Conservation (phyloP, 805 yeast genomes). For the Sungouiella thailandica region DNA sequence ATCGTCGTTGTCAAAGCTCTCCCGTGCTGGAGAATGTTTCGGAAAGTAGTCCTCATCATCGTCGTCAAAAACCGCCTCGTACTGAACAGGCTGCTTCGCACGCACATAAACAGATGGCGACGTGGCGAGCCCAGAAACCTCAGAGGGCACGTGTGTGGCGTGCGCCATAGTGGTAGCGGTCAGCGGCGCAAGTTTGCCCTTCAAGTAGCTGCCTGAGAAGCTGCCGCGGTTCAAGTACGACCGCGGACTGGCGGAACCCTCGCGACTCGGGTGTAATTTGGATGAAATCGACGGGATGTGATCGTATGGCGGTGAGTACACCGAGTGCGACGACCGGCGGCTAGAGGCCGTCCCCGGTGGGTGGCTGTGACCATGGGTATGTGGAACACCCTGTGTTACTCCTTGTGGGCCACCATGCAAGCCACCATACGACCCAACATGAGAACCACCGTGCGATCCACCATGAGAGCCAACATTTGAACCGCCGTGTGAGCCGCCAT, state of each 20-base stretch:
- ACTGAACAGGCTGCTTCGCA: constrained; percentile 21
- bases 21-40: constrained; percentile 5
- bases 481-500: no score
- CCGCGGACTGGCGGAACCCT: background rate
- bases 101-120: constrained; percentile 27
- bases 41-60: constrained; percentile 35
- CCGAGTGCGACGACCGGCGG: background rate
- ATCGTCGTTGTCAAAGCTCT: constrained; percentile 16
- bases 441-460: constrained; percentile 1
- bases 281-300: background rate
- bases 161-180: constrained; percentile 21
- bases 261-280: background rate
- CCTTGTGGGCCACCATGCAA: no score
- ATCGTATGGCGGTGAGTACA: background rate
- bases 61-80: constrained; percentile 40
- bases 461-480: no score
- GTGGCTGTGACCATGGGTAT: no score
- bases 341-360: constrained; percentile 29
- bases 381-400: no score
- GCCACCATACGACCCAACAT: no score
- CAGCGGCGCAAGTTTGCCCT: constrained; percentile 17
- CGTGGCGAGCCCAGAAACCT: constrained; percentile 30
- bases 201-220: background rate
- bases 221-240: background rate
- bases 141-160: constrained; percentile 12